Evolutionary conservation across 495 filamentous ascomycete species (phyloP).

Genomic region (Cercophora newfieldiana): DNA sequence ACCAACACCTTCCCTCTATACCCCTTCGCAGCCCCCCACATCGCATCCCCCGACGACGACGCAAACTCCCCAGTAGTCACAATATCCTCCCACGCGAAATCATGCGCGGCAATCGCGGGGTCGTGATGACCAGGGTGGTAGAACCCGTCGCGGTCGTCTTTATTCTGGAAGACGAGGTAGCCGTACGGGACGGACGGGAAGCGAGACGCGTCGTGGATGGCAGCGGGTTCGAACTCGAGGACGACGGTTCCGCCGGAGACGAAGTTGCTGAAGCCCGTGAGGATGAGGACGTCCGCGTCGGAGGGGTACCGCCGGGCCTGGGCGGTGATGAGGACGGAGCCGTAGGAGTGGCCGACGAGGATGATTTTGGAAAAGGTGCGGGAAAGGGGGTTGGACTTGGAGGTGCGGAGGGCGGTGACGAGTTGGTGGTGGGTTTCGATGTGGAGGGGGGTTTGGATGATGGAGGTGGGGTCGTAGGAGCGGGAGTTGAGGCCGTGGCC

Average conservation of each 20-base stretch:
- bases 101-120: neutral
- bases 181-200: neutral
- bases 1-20: constrained; percentile 4
- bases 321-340: constrained; percentile 23
- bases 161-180: neutral
- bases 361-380: neutral
- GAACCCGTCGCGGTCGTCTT: neutral
- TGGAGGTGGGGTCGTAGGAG: neutral
- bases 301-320: constrained; percentile 23
- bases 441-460: neutral
- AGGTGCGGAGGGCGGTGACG: neutral
- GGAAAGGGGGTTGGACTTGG: neutral
- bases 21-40: neutral
- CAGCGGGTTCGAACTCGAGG: neutral
- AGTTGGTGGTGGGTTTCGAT: neutral
- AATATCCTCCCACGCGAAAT: constrained; percentile 1
- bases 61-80: constrained; percentile 3
- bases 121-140: constrained; percentile 9
- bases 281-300: constrained; percentile 21
- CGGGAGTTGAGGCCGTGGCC: neutral
- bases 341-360: constrained; percentile 24
- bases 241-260: neutral
- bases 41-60: neutral
- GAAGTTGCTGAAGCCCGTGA: constrained; percentile 17
- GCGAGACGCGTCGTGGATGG: neutral